These are phyloP conservation scores for Hemerocallis citrina DNA, from an alignment of 106 monocot species.

Conservation along the genomic window DNA sequence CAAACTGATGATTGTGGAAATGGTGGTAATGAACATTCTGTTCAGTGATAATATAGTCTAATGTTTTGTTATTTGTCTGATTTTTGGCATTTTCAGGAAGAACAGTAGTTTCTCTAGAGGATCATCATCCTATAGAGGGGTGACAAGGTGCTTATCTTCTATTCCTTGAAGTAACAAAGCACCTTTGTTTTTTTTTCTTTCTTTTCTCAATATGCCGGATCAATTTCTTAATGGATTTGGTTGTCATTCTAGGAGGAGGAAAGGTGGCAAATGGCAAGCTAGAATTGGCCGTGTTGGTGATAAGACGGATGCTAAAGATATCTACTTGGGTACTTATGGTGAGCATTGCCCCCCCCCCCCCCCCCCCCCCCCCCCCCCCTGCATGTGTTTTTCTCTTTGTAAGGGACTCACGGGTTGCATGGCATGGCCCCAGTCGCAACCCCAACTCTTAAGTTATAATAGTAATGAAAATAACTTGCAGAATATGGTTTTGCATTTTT, in stretches of 20 bases:
- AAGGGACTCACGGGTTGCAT: no score
- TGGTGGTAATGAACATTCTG: background rate
- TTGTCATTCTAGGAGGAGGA: slow-evolving; percentile 33
- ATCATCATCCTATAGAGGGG: slow-evolving; percentile 54
- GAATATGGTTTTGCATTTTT: no score
- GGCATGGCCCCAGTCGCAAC: no score
- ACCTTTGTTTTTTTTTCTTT: background rate
- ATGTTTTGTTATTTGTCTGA: background rate
- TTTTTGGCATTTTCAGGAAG: slow-evolving; percentile 25
- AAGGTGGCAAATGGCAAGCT: slow-evolving; percentile 73
- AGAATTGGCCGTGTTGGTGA: slow-evolving; percentile 57
- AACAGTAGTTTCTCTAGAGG: slow-evolving; percentile 71
- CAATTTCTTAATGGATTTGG: background rate
- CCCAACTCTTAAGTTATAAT: no score
- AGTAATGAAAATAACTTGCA: no score
- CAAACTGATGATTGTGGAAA: background rate
- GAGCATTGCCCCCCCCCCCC: background rate
- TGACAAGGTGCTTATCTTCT: slow-evolving; percentile 36
- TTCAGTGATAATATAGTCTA: background rate
- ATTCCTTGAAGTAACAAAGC: background rate
- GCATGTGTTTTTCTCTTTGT: no score
- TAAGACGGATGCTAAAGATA: slow-evolving; percentile 58
- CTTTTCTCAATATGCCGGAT: background rate
- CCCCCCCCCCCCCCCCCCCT: no score
- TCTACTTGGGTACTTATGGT: slow-evolving; percentile 71